These are phyloP conservation scores for Arthrinium puccinioides DNA, from an alignment of 2,329 filamentous ascomycete genomes.

Conservation along the genomic window DNA sequence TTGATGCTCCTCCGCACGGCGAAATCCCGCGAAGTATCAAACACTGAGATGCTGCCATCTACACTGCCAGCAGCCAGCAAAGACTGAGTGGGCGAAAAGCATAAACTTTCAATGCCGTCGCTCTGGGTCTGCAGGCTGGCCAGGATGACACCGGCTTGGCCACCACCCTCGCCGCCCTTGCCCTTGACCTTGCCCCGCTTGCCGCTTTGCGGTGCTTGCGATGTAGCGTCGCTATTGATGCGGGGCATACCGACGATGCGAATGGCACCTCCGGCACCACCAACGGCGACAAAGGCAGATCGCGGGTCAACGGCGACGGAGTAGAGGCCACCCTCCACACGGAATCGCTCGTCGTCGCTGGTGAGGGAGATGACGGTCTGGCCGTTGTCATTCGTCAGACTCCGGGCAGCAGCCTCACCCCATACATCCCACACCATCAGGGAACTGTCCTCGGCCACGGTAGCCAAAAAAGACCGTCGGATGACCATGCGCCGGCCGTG, in stretches of 20 bases:
- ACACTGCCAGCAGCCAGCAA: slow-evolving; percentile 61
- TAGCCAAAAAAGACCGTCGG: slow-evolving; percentile 82
- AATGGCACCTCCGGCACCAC: slow-evolving; percentile 80
- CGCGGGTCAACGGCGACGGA: slow-evolving; percentile 77
- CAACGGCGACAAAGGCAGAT: slow-evolving; percentile 73
- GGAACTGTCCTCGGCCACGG: slow-evolving; percentile 80
- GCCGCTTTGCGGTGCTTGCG: slow-evolving; percentile 15
- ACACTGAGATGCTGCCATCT: slow-evolving; percentile 74
- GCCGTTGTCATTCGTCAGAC: slow-evolving; percentile 43
- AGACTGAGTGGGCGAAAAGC: slow-evolving; percentile 37
- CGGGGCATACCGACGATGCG: slow-evolving; percentile 80
- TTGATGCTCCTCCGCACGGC: slow-evolving; percentile 76
- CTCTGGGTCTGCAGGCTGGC: slow-evolving; percentile 75
- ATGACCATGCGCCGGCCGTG: slow-evolving; percentile 86
- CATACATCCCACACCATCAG: slow-evolving; percentile 93
- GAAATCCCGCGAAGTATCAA: slow-evolving; percentile 80
- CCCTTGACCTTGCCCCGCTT: slow-evolving; percentile 26
- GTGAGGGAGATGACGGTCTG: slow-evolving; percentile 71
- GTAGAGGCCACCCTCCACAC: slow-evolving; percentile 85
- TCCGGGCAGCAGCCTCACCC: slow-evolving; percentile 60
- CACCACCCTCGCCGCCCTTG: slow-evolving; percentile 31
- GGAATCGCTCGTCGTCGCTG: slow-evolving; percentile 78
- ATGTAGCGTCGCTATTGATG: slow-evolving; percentile 23
- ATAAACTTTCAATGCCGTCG: slow-evolving; percentile 19
- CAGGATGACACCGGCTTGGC: slow-evolving; percentile 55